phyloP scores from a whole-genome alignment of 345 rosid species.

The Citrus cavaleriei region DNA sequence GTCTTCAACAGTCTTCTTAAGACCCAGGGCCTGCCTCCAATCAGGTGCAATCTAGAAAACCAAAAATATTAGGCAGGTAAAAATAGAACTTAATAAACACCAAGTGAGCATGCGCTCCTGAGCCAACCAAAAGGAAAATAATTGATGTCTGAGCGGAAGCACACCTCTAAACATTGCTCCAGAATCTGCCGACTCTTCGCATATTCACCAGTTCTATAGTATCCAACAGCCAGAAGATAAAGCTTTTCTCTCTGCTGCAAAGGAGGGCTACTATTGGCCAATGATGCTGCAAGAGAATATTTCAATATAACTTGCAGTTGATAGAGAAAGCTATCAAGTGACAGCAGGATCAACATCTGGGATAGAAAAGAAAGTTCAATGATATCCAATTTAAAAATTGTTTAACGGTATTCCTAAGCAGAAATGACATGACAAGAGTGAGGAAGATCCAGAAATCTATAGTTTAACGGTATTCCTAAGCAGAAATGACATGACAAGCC shows the following conservation, averaged over 20 bases:
- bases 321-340: background rate
- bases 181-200: conserved; percentile 63
- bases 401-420: too few species aligned
- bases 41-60: conserved; percentile 65
- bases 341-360: conserved; percentile 2
- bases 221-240: conserved; percentile 84
- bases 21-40: conserved; percentile 74
- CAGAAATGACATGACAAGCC: background rate
- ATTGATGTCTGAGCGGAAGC: too few species aligned
- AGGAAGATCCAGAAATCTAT: background rate
- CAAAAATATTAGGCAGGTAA: background rate
- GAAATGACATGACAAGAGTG: background rate
- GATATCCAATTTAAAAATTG: background rate
- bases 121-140: background rate
- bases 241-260: conserved; percentile 60
- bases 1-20: conserved; percentile 68
- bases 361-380: background rate
- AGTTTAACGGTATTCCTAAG: background rate
- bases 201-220: conserved; percentile 65
- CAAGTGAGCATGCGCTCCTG: background rate
- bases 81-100: background rate
- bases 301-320: background rate
- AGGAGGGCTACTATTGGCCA: conserved; percentile 43
- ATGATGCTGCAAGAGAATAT: conserved; percentile 46
- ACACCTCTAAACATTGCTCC: conserved; percentile 67